These are phyloP conservation scores for Heliamphora pulchella DNA, from an alignment of 179 eudicot genomes.

Conservation along the genomic window DNA sequence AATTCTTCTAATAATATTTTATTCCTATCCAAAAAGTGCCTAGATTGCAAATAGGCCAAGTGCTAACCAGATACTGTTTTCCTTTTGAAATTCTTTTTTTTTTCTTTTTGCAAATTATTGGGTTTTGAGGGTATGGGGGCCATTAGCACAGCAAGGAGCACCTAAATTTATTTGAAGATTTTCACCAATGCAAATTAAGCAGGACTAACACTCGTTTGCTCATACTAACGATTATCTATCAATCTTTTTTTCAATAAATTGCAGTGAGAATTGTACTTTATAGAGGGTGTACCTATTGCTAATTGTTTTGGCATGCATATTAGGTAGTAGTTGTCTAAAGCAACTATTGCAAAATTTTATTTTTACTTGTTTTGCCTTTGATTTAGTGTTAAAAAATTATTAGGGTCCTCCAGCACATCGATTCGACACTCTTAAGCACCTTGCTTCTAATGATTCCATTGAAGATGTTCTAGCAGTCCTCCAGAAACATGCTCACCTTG, in stretches of 20 bases:
- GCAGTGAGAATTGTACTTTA: not conserved
- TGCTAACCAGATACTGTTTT: too few species aligned
- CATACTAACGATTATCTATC: not conserved
- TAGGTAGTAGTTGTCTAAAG: not conserved
- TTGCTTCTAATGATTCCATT: conserved; percentile 50
- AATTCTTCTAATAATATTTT: not conserved
- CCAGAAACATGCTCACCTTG: conserved; percentile 46
- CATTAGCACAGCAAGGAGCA: not conserved
- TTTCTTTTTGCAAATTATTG: too few species aligned
- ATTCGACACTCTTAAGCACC: conserved; percentile 49
- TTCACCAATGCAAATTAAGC: not conserved
- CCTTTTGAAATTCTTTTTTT: too few species aligned
- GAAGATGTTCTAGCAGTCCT: conserved; percentile 54
- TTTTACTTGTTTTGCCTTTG: not conserved
- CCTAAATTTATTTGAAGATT: not conserved
- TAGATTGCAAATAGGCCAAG: too few species aligned
- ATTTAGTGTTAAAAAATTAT: not conserved
- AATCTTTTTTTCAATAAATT: not conserved
- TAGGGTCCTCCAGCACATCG: conserved; percentile 65
- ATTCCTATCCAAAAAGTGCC: not conserved
- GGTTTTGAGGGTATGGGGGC: not conserved
- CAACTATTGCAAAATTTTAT: not conserved
- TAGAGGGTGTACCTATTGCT: not conserved
- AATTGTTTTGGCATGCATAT: not conserved
- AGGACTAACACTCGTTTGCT: not conserved